Conservation (phyloP, 345 rosid species). For the Ceriops tagal region DNA sequence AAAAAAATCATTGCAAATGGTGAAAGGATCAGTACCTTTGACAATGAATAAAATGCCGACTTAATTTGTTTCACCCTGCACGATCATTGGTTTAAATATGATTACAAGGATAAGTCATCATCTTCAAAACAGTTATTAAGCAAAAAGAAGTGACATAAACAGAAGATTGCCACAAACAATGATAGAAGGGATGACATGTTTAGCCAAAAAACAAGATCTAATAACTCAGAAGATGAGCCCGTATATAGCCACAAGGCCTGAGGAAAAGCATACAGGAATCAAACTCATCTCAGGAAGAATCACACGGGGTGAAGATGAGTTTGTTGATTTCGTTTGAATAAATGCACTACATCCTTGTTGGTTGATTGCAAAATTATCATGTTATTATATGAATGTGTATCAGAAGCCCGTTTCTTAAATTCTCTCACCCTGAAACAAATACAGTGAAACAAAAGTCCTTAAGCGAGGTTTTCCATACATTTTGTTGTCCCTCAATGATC, state of each 20-base stretch:
- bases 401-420: neutral
- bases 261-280: neutral
- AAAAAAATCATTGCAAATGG: neutral
- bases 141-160: neutral
- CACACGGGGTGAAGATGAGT: neutral
- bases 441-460: neutral
- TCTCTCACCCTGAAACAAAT: neutral
- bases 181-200: neutral
- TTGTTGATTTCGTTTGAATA: neutral
- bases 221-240: neutral
- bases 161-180: neutral
- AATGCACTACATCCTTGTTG: neutral
- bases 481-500: neutral
- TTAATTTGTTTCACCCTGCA: slow-evolving; percentile 86
- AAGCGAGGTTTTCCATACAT: neutral
- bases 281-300: neutral
- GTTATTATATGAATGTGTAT: neutral
- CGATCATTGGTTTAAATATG: slow-evolving; percentile 5
- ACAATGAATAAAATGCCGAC: slow-evolving; percentile 79
- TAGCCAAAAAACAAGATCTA: neutral
- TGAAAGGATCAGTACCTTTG: slow-evolving; percentile 45
- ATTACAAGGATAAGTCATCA: neutral
- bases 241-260: neutral
- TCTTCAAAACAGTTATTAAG: neutral
- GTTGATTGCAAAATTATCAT: neutral